phyloP scores from a whole-genome alignment of 2,329 filamentous ascomycete species.

The Ceratocystis eucalypticola region DNA sequence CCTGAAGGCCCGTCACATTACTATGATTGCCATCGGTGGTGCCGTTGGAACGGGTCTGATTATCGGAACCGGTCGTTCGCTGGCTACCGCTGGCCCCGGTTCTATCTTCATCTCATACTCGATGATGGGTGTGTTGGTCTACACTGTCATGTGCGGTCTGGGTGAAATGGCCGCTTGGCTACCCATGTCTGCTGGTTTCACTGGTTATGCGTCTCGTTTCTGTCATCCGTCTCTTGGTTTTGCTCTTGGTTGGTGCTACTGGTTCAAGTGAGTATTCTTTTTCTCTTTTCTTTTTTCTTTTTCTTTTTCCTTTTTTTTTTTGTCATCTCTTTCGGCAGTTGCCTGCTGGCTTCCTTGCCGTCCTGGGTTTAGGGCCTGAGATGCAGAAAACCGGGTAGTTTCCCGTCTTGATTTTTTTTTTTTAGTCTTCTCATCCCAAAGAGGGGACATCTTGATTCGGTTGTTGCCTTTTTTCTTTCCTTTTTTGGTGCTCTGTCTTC shows the following conservation, averaged over 20 bases:
- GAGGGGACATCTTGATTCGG: not conserved
- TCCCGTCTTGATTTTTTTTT: too few relatives aligned
- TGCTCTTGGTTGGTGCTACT: slow-evolving; percentile 55
- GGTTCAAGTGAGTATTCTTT: slow-evolving; percentile 24
- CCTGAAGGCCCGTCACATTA: slow-evolving; percentile 42
- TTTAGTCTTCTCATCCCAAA: too few relatives aligned
- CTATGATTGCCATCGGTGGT: slow-evolving; percentile 57
- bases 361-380: not conserved
- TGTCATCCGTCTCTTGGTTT: slow-evolving; percentile 72
- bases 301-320: not conserved
- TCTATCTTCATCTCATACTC: slow-evolving; percentile 60
- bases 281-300: not conserved
- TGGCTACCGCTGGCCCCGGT: slow-evolving; percentile 44
- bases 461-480: not conserved
- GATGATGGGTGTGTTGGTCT: slow-evolving; percentile 58
- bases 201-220: slow-evolving; percentile 66
- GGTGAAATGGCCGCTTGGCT: slow-evolving; percentile 80
- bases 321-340: not conserved
- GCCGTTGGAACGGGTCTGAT: slow-evolving; percentile 63
- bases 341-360: not conserved
- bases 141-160: slow-evolving; percentile 66
- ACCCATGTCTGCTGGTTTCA: slow-evolving; percentile 64
- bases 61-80: slow-evolving; percentile 49
- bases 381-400: not conserved
- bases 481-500: not conserved